Base-by-base conservation (phyloP, 306 rosid genomes). In the Vicia faba region DNA sequence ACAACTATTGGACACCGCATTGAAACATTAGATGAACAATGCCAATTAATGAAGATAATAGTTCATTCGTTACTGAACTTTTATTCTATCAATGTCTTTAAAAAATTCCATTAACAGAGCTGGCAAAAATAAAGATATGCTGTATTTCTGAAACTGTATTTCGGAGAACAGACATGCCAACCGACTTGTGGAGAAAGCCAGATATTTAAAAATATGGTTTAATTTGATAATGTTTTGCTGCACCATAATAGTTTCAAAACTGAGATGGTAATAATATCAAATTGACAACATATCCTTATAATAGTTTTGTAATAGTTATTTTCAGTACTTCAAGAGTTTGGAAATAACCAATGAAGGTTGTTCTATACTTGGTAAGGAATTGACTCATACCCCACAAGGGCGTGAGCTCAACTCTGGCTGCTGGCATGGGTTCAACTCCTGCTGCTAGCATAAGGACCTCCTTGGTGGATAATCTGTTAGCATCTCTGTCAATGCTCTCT, bases 11-110 rank as follows among this genome's bases (percentile, higher is more conserved):
- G 48, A 41, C 49, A 29, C 14, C 33, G 3, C 56, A 38, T 55
- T 71, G 54, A 35, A 71, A 19, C 64, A 16, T 51, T 50, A 39
- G 23, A 60, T 31, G 50, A 57, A 69, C 48, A 19, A 49, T 45
- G 61, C 3, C 5, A 3, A 56, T 49, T 11, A 38, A 55, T 45
- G 14, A n/a, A 45, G 29, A 41, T 69, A 8, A 8, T 18, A 25
- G 29, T 39, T 39, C 15, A 48, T 11, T 45, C 23, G 11, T 51
- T 50, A 72, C 44, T 14, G 35, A 16, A 41, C 13, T 53, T 72
- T 39, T 25, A 51, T 20, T 23, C 18, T 33, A 12, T 5, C 41
- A 14, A 3, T 25, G 25, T 13, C 76, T n/a, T n/a, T 61, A 14
- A 11, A 29, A 7, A 16, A 16, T 25, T 45, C 35, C 1, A 6